These are phyloP conservation scores for Chlamydomonas sphaeroides DNA, from an alignment of 139 green algal genomes.

Conservation along the genomic window DNA sequence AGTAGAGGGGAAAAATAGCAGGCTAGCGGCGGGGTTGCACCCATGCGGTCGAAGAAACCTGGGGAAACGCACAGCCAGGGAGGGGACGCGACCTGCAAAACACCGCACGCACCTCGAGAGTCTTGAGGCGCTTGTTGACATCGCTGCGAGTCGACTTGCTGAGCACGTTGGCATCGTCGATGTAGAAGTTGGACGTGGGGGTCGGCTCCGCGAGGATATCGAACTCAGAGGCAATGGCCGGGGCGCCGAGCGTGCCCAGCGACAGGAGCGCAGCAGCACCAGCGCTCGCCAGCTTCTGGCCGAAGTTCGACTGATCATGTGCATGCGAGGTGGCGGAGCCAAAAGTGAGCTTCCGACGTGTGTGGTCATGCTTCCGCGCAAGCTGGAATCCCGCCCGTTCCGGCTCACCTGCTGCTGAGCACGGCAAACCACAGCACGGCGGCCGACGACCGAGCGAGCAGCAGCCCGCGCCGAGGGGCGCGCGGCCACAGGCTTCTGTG, in stretches of 20 bases:
- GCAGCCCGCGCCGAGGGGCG: too few relatives aligned
- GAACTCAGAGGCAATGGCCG: slow-evolving; percentile 76
- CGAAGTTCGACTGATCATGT: slow-evolving; percentile 30
- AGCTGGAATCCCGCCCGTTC: neutral
- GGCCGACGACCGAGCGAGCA: neutral
- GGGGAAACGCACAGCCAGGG: too few relatives aligned
- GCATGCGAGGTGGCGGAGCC: too few relatives aligned
- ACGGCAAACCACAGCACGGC: slow-evolving; percentile 7
- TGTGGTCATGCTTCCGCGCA: neutral
- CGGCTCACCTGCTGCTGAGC: slow-evolving; percentile 25
- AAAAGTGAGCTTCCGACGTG: neutral
- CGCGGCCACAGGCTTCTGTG: too few relatives aligned
- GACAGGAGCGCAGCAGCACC: slow-evolving; percentile 50
- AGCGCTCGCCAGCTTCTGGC: slow-evolving; percentile 41
- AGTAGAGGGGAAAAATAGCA: too few relatives aligned
- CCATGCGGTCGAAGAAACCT: too few relatives aligned
- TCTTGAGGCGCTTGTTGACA: slow-evolving; percentile 78
- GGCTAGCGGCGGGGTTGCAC: too few relatives aligned
- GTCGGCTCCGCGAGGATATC: slow-evolving; percentile 83
- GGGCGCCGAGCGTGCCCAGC: slow-evolving; percentile 20
- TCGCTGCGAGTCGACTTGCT: slow-evolving; percentile 78
- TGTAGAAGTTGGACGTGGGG: slow-evolving; percentile 79
- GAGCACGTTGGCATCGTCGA: slow-evolving; percentile 93
- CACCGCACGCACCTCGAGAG: slow-evolving; percentile 85
- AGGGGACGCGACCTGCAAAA: too few relatives aligned